Evolutionary conservation across 768 basidiomycete species (phyloP), one percentile per base, ranked within the genome.

Genomic region (Suillus americanus): DNA sequence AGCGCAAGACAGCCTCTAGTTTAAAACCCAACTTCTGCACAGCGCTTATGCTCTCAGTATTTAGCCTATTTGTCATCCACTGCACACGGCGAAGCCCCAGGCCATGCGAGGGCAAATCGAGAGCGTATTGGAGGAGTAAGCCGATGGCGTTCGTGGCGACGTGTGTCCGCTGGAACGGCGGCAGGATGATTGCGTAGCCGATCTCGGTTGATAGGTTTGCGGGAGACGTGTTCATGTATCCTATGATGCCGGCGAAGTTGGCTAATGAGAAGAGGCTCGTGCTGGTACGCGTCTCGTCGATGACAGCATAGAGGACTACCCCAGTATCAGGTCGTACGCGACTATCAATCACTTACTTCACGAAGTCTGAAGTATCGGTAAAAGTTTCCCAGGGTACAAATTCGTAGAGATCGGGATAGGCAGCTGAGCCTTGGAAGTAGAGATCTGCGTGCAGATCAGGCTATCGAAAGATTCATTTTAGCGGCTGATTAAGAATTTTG

Each of bases 1-100:
- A 91, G 51, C 83, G 71, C 67, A 83, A 55, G 9, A 81, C 70
- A 0, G 78, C 85, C 70, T 92, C 90, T 38, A 73, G 64, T 62
- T 72, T 75, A 71, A 92, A 88, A 1, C 89, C 89, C 79, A 91
- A 75, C 60, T 85, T 78, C 69, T 86, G 77, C 0, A 89, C 89
- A 0, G 82, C 77, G 5, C 74, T 68, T 16, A 86, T 73, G 43
- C 86, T 88, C 0, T 78, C 69, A 13, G 51, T 59, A 69, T 91
- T 91, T 28, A 70, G 62, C 16, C 74, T 69, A 59, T 86, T 83
- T 5, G 87, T 79, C 65, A 83, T 81, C 86, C 89, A 92, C 35
- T 84, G 83, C 0, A 89, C 84, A 12, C 89, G 80, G 3, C 89
- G 81, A 41, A 91, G 71, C 0, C 85, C 84, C 3, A 90, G 76